phyloP scores from a whole-genome alignment of 768 basidiomycete species.

The Leucosporidium creatinivorum region DNA sequence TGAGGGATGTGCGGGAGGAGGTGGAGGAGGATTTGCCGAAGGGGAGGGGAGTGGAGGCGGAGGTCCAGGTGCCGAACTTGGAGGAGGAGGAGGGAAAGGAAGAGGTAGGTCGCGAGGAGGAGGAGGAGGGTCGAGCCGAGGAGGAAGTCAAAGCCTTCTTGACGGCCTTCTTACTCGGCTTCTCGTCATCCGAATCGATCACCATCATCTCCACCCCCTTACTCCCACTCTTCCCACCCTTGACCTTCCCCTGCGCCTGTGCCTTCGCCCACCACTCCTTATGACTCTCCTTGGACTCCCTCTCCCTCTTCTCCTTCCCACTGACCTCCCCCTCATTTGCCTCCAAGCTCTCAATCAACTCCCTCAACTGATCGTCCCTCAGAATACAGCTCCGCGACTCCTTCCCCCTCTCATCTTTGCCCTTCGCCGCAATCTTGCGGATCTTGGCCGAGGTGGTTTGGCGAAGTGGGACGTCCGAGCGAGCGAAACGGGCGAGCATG shows the following conservation, averaged over 20 bases:
- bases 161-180: background rate
- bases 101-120: background rate
- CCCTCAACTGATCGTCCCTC: conserved; percentile 27
- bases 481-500: conserved; percentile 67
- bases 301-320: no score
- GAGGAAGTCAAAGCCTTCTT: background rate
- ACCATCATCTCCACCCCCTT: background rate
- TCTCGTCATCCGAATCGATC: conserved; percentile 14
- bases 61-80: background rate
- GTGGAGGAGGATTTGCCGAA: background rate
- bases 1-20: no score
- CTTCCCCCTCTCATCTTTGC: background rate
- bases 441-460: conserved; percentile 13
- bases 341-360: conserved; percentile 10
- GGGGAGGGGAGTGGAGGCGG: background rate
- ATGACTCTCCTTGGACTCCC: background rate
- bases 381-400: conserved; percentile 24
- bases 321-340: no score
- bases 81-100: background rate
- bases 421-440: conserved; percentile 13
- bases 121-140: background rate
- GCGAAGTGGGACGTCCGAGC: conserved; percentile 39
- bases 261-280: conserved; percentile 1
- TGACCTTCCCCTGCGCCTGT: background rate
- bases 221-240: background rate